phyloP scores from a whole-genome alignment of 331 rosid genomes.

The Rhamnella rubrinervis region DNA sequence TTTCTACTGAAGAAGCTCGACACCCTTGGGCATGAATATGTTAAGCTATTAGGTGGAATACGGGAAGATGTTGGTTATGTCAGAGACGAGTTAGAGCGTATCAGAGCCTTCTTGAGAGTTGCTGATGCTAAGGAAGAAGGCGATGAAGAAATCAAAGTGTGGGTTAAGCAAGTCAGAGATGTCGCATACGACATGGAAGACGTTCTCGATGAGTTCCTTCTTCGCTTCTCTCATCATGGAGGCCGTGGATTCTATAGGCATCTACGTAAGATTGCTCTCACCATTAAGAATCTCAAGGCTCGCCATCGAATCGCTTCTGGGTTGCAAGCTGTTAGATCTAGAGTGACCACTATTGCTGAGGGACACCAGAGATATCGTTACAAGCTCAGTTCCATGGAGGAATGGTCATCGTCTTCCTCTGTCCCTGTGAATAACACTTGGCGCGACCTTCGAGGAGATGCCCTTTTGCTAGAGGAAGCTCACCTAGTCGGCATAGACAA shows the following conservation, averaged over 20 bases:
- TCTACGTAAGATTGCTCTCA: not conserved
- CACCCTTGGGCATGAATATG: slow-evolving; percentile 2
- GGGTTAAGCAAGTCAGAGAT: too few relatives aligned
- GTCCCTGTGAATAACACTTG: too few relatives aligned
- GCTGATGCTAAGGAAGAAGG: too few relatives aligned
- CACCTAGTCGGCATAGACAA: slow-evolving; percentile 9
- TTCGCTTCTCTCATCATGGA: too few relatives aligned
- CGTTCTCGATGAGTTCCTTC: too few relatives aligned
- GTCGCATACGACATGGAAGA: too few relatives aligned
- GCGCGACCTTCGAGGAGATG: not conserved
- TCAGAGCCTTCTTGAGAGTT: too few relatives aligned
- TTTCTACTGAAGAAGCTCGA: slow-evolving; percentile 24
- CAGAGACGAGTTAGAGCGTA: too few relatives aligned
- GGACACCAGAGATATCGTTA: slow-evolving; percentile 13
- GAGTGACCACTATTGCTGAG: slow-evolving; percentile 7
- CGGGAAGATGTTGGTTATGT: too few relatives aligned
- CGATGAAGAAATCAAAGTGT: too few relatives aligned
- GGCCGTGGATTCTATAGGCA: not conserved
- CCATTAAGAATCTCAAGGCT: slow-evolving; percentile 22
- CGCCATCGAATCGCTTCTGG: slow-evolving; percentile 7
- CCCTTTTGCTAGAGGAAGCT: not conserved
- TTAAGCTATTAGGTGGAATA: not conserved
- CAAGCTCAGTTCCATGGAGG: slow-evolving; percentile 6
- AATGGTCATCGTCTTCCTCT: not conserved
- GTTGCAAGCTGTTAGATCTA: slow-evolving; percentile 9